Conservation (phyloP, 2,329 filamentous ascomycete genomes). For the Berkeleyomyces rouxiae region DNA sequence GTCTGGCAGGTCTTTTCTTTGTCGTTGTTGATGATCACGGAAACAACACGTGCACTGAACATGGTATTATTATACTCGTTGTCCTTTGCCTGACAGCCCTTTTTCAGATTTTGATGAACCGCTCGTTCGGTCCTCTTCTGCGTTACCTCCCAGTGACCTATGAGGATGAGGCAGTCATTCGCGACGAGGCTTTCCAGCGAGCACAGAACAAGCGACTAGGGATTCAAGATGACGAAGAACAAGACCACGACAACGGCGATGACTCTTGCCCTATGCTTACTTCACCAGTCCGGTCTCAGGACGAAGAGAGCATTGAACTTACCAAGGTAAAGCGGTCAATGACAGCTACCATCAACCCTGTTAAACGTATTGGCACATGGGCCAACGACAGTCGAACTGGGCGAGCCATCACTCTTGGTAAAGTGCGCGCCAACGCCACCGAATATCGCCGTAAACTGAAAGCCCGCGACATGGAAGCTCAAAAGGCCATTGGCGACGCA, state of each 20-base stretch:
- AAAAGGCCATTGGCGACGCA: constrained; percentile 58
- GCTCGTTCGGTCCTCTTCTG: constrained; percentile 69
- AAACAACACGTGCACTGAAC: constrained; percentile 46
- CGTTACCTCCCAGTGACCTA: constrained; percentile 85
- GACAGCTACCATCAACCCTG: constrained; percentile 26
- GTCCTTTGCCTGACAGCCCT: constrained; percentile 51
- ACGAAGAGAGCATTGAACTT: constrained; percentile 22
- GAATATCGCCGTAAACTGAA: constrained; percentile 33
- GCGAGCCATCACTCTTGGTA: constrained; percentile 12
- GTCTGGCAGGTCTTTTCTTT: constrained; percentile 79
- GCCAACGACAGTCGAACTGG: constrained; percentile 21
- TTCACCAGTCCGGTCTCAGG: constrained; percentile 10
- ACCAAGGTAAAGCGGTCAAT: constrained; percentile 19
- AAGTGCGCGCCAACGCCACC: constrained; percentile 22
- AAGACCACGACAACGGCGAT: constrained; percentile 29
- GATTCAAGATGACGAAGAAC: constrained; percentile 34
- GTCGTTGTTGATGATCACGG: constrained; percentile 44
- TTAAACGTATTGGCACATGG: constrained; percentile 32
- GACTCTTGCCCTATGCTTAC: constrained; percentile 20
- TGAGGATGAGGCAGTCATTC: constrained; percentile 84
- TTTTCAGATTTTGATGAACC: constrained; percentile 69
- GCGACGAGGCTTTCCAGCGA: constrained; percentile 74
- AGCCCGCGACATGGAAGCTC: constrained; percentile 51
- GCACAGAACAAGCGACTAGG: constrained; percentile 58
- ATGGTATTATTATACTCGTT: constrained; percentile 75